Base-by-base conservation (phyloP, 495 filamentous ascomycete genomes). In the Daldinia loculata region DNA sequence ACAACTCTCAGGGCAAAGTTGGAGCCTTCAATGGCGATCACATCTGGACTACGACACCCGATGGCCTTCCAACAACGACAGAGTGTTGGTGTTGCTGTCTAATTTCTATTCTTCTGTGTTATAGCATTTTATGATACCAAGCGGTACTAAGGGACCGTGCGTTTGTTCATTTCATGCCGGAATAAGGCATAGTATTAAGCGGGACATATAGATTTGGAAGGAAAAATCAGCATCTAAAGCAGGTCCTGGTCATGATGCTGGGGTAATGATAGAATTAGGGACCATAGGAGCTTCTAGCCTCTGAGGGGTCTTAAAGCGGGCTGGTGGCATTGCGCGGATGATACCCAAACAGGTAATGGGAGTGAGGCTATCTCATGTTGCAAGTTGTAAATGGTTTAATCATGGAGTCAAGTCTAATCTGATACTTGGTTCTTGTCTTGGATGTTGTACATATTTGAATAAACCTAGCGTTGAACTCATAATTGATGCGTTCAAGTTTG, bases 31-130 rank as follows among this genome's bases (percentile, higher is more conserved):
- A 60, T 63, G 52, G 64, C 75, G 43, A 75, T 76, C 38, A 30
- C 60, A 45, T 67, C 70, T 41, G 74, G 76, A 60, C 36, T 72
- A 63, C 73, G 69, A 32, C 72, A 76, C 63, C 70, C 69, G 15
- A 62, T 63, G 30, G 62, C 66, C 15, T 70, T 69, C 17, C 75
- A 70, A 19, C 69, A 80, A 60, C 79, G 80, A 59, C 75, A 80
- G 65, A 83, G 80, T 59, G 82, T 85, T 34, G 82, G 81, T 17
- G 74, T 85, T 69, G 83, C 83, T 5, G 80, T 83, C 66, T 85
- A 67, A 78, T 72, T 68, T 65, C 26, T 39, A 62, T 75, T 72
- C 66, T 69, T 61, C 11, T 66, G 38, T 71, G 63, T 64, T 61
- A 65, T 73, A 66, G 61, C 57, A 69, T 75, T 71, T 56, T 61